Percentiles rank a stretch among this genome's conserved stretches.
Evolutionary conservation across 2,329 filamentous ascomycete genomes (phyloP).

Genomic region (Exophiala sp.): DNA sequence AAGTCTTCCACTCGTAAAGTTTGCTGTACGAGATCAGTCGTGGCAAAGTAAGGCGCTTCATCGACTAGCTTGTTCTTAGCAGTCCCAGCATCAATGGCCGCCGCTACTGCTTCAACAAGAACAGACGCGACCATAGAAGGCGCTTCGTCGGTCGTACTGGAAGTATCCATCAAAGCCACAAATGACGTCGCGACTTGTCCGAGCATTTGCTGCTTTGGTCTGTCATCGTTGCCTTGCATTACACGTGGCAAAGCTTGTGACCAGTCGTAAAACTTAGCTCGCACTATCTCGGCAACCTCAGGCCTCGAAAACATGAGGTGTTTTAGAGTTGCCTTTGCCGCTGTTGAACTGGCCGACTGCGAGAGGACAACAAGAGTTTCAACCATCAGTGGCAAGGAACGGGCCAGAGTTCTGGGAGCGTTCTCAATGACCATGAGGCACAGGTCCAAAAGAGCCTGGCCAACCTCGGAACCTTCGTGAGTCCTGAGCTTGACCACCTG

Average conservation of each 20-base stretch:
- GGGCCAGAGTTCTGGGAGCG: constrained; percentile 68
- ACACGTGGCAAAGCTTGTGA: constrained; percentile 72
- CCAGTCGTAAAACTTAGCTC: constrained; percentile 75
- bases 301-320: constrained; percentile 62
- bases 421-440: constrained; percentile 75
- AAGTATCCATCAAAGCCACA: constrained; percentile 60
- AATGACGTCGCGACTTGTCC: constrained; percentile 73
- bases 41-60: constrained; percentile 3
- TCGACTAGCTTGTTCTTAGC: constrained; percentile 9
- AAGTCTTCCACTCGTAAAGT: constrained; percentile 7
- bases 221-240: constrained; percentile 81
- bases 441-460: constrained; percentile 62
- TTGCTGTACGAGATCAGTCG: constrained; percentile 8
- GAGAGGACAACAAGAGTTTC: constrained; percentile 76
- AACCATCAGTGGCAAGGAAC: constrained; percentile 67
- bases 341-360: constrained; percentile 45
- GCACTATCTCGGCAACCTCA: constrained; percentile 61
- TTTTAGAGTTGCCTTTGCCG: constrained; percentile 46
- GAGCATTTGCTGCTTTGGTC: constrained; percentile 68
- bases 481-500: constrained; percentile 72
- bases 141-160: constrained; percentile 63
- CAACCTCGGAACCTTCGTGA: constrained; percentile 67
- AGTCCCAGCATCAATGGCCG: constrained; percentile 40
- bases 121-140: constrained; percentile 64
- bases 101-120: constrained; percentile 69